A percentile compares a stretch with the other conserved stretches of the same genome.
Conservation (phyloP, 1,284 basidiomycete species). For the Sutorius eximius region DNA sequence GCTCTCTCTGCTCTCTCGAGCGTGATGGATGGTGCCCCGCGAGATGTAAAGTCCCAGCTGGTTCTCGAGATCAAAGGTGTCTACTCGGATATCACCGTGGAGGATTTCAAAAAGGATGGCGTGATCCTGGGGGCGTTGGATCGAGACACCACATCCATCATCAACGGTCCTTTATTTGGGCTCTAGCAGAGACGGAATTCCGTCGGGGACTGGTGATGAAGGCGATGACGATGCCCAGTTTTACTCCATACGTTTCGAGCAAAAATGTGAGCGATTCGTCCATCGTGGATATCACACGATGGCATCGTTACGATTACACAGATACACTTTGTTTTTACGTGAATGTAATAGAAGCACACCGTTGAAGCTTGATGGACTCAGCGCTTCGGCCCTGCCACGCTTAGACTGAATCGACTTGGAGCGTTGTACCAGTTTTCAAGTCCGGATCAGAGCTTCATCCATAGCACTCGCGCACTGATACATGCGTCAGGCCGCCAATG, state of each 20-base stretch:
- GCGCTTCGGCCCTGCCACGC: too few species aligned
- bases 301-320: neutral
- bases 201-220: neutral
- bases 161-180: neutral
- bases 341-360: neutral
- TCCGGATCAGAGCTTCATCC: neutral
- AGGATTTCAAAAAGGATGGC: neutral
- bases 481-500: too few species aligned
- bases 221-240: neutral
- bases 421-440: neutral
- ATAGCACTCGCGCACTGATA: neutral
- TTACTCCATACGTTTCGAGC: neutral
- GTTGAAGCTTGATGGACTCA: neutral
- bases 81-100: neutral
- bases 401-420: neutral
- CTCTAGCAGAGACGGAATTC: slow-evolving; percentile 1
- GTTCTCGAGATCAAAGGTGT: neutral
- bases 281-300: neutral
- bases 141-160: neutral
- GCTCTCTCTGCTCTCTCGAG: neutral
- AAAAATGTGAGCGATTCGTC: neutral
- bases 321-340: neutral
- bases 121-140: slow-evolving; percentile 2
- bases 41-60: neutral
- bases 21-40: neutral